Evolutionary conservation across 1,139 yeast genomes (phyloP).

Genomic region (Protomyces lactucae-debilis): DNA sequence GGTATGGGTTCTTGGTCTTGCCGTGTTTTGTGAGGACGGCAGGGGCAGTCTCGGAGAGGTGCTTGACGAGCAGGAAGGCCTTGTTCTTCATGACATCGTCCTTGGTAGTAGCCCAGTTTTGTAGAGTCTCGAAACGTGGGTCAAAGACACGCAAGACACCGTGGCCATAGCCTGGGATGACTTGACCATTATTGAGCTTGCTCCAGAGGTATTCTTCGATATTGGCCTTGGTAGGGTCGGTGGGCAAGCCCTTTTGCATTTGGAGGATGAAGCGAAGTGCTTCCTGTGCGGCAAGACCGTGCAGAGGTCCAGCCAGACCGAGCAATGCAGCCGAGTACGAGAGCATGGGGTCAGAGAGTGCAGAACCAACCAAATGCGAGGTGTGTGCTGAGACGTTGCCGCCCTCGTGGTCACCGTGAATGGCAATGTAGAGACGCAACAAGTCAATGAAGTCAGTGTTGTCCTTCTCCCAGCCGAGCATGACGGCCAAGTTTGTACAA

Average conservation of each 20-base stretch:
- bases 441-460: slow-evolving; percentile 72
- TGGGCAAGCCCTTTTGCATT: slow-evolving; percentile 74
- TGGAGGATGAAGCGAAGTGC: slow-evolving; percentile 92
- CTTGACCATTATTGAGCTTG: slow-evolving; percentile 87
- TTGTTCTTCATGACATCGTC: slow-evolving; percentile 78
- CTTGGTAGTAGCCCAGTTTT: slow-evolving; percentile 70
- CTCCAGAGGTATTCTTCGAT: slow-evolving; percentile 93
- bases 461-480: slow-evolving; percentile 79
- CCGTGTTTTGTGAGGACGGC: slow-evolving; percentile 54
- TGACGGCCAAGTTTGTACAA: slow-evolving; percentile 83
- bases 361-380: slow-evolving; percentile 92
- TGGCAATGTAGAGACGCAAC: slow-evolving; percentile 90
- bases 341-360: slow-evolving; percentile 88
- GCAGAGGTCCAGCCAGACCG: slow-evolving; percentile 98
- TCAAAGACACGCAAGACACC: slow-evolving; percentile 96
- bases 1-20: slow-evolving; percentile 61
- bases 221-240: slow-evolving; percentile 65
- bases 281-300: slow-evolving; percentile 93
- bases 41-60: slow-evolving; percentile 51
- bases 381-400: slow-evolving; percentile 98
- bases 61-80: slow-evolving; percentile 84
- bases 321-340: slow-evolving; percentile 93
- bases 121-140: slow-evolving; percentile 97
- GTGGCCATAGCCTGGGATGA: slow-evolving; percentile 97
- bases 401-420: slow-evolving; percentile 98